Evolutionary conservation across 1,139 yeast genomes (phyloP), one percentile per base, ranked within the genome.

Genomic region (Kodamaea ohmeri): DNA sequence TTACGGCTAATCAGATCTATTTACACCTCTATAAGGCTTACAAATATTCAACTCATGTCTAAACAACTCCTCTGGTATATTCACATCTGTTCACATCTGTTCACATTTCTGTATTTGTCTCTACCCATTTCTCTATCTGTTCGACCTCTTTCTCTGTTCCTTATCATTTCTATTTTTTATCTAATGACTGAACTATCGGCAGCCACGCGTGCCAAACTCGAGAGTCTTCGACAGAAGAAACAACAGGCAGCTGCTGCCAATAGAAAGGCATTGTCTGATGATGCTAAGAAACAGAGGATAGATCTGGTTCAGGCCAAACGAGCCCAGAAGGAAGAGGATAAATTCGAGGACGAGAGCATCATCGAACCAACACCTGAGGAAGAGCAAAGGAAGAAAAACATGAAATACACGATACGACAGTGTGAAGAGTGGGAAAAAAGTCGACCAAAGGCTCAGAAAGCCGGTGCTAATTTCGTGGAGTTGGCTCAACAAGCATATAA

Each of bases 401-500:
- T 84, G 68, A 76, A 73, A 36, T 86, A 84, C 65, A 73, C 87
- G 0, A 73, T 84, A 2, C 81, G 78, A 40, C 86, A 87, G 39
- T 73, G 79, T 38, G 87, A 82, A 48, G 65, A 67, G 38, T 85
- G 94, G 92, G 76, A 76, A 19, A 61, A 58, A 26, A 71, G 66
- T 44, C 58, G 62, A 37, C 36, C 44, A 4, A 40, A 38, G 30
- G 42, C 47, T 12, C 39, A 29, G 12, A 35, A 35, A 21, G 38
- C 39, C 5, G 47, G 52, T 7, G 67, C 67, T 36, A 77, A 78
- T 50, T 71, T 65, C 46, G 60, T 68, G 32, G 71, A 73, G 28
- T 54, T 81, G 29, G 88, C 88, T 0, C 77, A 76, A 32, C 68
- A 61, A 38, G 67, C 82, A 0, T 81, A 80, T 52, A 50, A 62